These are phyloP conservation scores for Pichia sp. DNA, from an alignment of 1,139 yeast genomes.

Conservation along the genomic window DNA sequence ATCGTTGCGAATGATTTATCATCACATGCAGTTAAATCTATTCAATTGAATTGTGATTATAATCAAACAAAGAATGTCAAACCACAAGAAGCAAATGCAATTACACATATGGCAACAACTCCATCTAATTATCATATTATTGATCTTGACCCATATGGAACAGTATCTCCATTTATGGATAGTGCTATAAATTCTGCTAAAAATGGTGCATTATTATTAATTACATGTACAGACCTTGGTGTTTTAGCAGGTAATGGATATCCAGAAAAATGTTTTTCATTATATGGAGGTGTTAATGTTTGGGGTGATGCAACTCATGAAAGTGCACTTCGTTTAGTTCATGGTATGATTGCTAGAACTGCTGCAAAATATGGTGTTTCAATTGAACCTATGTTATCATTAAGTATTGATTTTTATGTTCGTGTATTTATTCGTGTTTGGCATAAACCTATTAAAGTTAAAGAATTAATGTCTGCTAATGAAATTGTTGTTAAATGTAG, in stretches of 20 bases:
- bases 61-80: conserved; percentile 55
- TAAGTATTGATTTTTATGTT: conserved; percentile 89
- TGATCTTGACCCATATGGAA: conserved; percentile 95
- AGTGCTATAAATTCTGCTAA: conserved; percentile 76
- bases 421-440: conserved; percentile 74
- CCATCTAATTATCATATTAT: conserved; percentile 58
- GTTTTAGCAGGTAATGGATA: conserved; percentile 94
- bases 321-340: conserved; percentile 79
- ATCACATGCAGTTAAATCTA: conserved; percentile 80
- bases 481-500: conserved; percentile 80
- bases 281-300: conserved; percentile 87
- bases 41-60: conserved; percentile 60
- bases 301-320: conserved; percentile 87
- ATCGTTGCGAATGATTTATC: conserved; percentile 87
- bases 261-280: conserved; percentile 92
- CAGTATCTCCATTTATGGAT: conserved; percentile 92
- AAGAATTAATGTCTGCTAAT: conserved; percentile 63
- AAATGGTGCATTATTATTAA: conserved; percentile 78
- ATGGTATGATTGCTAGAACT: conserved; percentile 66
- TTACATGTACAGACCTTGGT: conserved; percentile 94
- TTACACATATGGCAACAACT: conserved; percentile 61
- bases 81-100: conserved; percentile 84
- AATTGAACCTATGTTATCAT: conserved; percentile 77
- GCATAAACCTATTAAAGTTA: conserved; percentile 75
- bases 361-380: conserved; percentile 87